Evolutionary conservation across 2,329 filamentous ascomycete genomes (phyloP), one percentile per base, ranked within the genome.

Genomic region (Dactylonectria macrodidyma): DNA sequence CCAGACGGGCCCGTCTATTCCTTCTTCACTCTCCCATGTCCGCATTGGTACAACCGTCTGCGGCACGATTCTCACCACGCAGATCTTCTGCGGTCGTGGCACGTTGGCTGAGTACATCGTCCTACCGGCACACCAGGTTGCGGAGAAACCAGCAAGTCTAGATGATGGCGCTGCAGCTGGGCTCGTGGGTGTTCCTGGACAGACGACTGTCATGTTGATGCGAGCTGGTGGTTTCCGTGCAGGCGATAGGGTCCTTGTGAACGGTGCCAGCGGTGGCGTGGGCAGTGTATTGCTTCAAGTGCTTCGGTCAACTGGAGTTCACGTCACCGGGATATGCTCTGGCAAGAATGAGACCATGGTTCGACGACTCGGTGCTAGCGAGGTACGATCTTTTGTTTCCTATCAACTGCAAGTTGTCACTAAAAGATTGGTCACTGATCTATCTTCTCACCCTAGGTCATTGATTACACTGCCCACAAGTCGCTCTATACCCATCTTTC

Each of bases 81-180:
- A 59, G 19, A 56, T 64, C 3, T 26, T 57, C n/a, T 12, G 19
- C 6, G 79, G 80, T 52, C 66, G 71, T 30, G 81, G 81, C 30
- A 74, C 75, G 2, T 73, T 83, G n/a, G 77, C 78, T 8, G 77
- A 80, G 69, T 82, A 81, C 59, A 60, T 80, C 2, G 74, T 77
- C 10, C 71, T 83, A 7, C 78, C 80, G 4, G 76, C 74, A 2
- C 70, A 75, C 22, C 62, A 76, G 11, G 76, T 82, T 5, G 74
- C 67, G 0, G 65, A 60, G 19, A 70, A 77, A 36, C 81, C 81
- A 1, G n/a, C 46, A 69, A n/a, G 16, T 9, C 26, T 52, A 16
- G 26, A 52, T 2, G 48, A n/a, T 4, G 48, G 26, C 8, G 48
- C 26, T 5, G 48, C 48, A 8, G 48, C 19, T 1, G 48, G 26